Percentiles rank a stretch among this genome's conserved stretches.
Conservation (phyloP, 169 alveolate genomes). For the Miamiensis avidus region DNA sequence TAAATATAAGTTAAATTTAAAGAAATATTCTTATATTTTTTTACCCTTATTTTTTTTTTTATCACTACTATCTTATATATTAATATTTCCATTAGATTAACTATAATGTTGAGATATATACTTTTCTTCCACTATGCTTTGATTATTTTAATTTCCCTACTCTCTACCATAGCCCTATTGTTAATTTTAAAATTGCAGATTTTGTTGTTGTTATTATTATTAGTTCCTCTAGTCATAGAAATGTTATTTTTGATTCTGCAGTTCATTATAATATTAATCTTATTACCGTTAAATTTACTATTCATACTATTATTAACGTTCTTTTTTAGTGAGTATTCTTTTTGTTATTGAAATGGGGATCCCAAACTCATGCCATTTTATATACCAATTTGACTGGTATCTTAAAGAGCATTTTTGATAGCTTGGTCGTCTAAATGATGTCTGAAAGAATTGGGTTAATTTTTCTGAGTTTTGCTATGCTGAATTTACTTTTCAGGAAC, state of each 20-base stretch:
- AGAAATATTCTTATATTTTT: too few species aligned
- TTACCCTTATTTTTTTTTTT: neutral
- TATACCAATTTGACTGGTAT: too few species aligned
- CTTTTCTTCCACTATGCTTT: too few species aligned
- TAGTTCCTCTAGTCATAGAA: neutral
- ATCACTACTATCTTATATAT: neutral
- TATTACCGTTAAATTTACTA: neutral
- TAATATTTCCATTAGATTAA: too few species aligned
- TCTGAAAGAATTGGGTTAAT: neutral
- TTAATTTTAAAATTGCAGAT: too few species aligned
- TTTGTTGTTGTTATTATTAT: too few species aligned
- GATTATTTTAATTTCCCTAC: too few species aligned
- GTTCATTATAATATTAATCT: too few species aligned
- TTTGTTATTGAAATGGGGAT: neutral
- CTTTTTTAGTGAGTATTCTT: neutral
- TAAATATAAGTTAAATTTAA: too few species aligned
- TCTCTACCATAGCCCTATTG: too few species aligned
- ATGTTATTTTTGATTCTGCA: neutral
- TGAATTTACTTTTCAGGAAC: neutral
- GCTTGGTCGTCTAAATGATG: neutral
- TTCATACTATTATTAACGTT: too few species aligned
- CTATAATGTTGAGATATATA: too few species aligned
- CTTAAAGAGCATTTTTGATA: neutral
- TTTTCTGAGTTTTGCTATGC: neutral
- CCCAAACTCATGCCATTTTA: neutral